phyloP scores from a whole-genome alignment of 2,329 filamentous ascomycete species.

The Aotearoamyces nothofagi region DNA sequence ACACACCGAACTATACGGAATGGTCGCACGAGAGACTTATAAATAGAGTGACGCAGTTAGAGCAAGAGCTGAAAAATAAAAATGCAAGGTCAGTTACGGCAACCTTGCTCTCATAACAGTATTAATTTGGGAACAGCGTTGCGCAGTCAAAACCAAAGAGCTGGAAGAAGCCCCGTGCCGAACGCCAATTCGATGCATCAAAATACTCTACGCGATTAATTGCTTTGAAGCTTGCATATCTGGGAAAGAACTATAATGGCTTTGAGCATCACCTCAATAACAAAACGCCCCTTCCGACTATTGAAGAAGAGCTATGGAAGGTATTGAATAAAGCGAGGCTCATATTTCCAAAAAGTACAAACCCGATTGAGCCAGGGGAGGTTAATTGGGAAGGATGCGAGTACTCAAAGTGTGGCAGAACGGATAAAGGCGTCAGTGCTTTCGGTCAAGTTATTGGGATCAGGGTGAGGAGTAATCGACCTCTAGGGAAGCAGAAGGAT shows the following conservation, averaged over 20 bases:
- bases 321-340: slow-evolving; percentile 69
- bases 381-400: slow-evolving; percentile 74
- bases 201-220: slow-evolving; percentile 74
- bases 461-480: slow-evolving; percentile 64
- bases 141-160: slow-evolving; percentile 21
- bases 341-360: slow-evolving; percentile 48
- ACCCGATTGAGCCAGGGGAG: slow-evolving; percentile 29
- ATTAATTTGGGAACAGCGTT: slow-evolving; percentile 1
- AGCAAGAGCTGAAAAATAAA: slow-evolving; percentile 44
- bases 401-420: slow-evolving; percentile 91
- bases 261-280: slow-evolving; percentile 74
- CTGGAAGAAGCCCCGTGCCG: slow-evolving; percentile 15
- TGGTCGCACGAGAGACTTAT: slow-evolving; percentile 60
- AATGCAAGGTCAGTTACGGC: slow-evolving; percentile 17
- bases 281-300: slow-evolving; percentile 54
- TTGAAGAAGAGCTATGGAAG: slow-evolving; percentile 91
- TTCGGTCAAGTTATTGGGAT: slow-evolving; percentile 92
- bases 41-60: slow-evolving; percentile 49
- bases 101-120: not conserved
- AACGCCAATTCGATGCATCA: slow-evolving; percentile 47
- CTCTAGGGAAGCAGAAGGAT: slow-evolving; percentile 27
- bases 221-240: slow-evolving; percentile 84
- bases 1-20: slow-evolving; percentile 36
- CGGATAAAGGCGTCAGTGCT: slow-evolving; percentile 84
- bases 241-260: slow-evolving; percentile 83